These are phyloP conservation scores for Dipteronia dyeriana DNA, from an alignment of 345 rosid genomes.

Conservation along the genomic window DNA sequence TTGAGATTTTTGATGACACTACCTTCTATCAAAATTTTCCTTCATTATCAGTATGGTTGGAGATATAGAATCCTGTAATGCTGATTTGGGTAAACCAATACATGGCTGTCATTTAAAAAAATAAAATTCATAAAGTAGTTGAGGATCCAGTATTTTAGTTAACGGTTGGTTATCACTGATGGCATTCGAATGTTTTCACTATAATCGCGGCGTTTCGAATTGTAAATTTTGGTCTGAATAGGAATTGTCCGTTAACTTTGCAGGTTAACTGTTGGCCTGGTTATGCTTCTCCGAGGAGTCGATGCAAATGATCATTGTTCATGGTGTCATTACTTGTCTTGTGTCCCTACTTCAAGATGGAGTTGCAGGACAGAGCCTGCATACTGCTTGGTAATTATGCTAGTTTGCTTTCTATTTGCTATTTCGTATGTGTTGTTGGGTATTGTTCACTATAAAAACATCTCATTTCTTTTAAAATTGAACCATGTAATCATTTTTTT, in stretches of 20 bases:
- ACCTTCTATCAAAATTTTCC: not conserved
- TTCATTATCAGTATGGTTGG: not conserved
- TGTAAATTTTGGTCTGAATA: constrained; percentile 6
- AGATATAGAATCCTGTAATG: not conserved
- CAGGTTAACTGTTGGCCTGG: constrained; percentile 63
- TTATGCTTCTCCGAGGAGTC: constrained; percentile 72
- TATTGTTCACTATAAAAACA: not conserved
- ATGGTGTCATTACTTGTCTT: constrained; percentile 95
- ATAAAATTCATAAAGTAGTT: not conserved
- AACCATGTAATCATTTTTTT: not conserved
- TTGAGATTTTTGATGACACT: not conserved
- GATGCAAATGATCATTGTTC: constrained; percentile 93
- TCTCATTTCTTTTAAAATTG: too few relatives aligned
- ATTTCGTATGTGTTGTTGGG: not conserved
- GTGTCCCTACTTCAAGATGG: constrained; percentile 89
- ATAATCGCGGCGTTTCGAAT: not conserved
- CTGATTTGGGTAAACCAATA: not conserved
- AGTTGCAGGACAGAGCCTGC: constrained; percentile 72
- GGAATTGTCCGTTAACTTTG: not conserved
- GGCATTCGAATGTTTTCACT: not conserved
- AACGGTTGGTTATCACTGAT: not conserved
- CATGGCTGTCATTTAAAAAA: not conserved
- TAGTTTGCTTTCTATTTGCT: not conserved
- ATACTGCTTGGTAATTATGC: constrained; percentile 61
- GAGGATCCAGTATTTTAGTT: too few relatives aligned